Base-by-base conservation (phyloP, 1,284 basidiomycete species). In the Tilletiaria anomala region DNA sequence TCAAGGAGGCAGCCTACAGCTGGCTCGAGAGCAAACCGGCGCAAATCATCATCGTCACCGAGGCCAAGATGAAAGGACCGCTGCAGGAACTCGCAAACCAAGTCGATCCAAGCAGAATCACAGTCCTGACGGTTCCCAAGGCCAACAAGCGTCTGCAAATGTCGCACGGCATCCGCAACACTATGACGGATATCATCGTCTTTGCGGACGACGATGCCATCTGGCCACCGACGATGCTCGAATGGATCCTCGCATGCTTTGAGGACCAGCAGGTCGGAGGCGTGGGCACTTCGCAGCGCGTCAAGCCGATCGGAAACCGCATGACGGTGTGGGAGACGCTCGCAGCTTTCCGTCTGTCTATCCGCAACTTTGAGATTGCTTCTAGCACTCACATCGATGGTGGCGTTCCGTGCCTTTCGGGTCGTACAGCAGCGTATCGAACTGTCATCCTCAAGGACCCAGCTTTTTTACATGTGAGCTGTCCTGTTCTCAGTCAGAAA, bases 251-350 rank as follows among this genome's bases (percentile, higher is more conserved):
- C 35, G 84, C 84, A 3, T 87, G 83, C 66, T 89, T 89, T 59
- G 86, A 89, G 69, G 86, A 89, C 70, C 84, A 89, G 71, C 79
- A 82, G 64, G 75, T 89, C 35, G 85, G 86, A 26, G 86, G 85
- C 38, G 86, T 89, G 6, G 85, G 86, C 20, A 89, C 85, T 1
- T 79, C 78, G 33, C 86, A 89, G 70, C 77, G 83, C 32, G 86
- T 91, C 15, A 80, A 87, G 69, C 76, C 84, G 6, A 74, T 76
- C 21, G 83, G 83, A 1, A 65, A 75, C 18, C 69, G 69, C 40
- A 82, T 88, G 81, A 88, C 86, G 0, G 79, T 89, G 6, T 89
- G 85, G 85, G 86, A 89, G 69, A 80, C 86, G 23, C 76, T 89
- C 35, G 86, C 86, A 19, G 86, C 85, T 3, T 88, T 89, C 71